Percentiles rank a stretch among this genome's conserved stretches.
Conservation (phyloP, 805 yeast species). For the Candida jianshihensis region DNA sequence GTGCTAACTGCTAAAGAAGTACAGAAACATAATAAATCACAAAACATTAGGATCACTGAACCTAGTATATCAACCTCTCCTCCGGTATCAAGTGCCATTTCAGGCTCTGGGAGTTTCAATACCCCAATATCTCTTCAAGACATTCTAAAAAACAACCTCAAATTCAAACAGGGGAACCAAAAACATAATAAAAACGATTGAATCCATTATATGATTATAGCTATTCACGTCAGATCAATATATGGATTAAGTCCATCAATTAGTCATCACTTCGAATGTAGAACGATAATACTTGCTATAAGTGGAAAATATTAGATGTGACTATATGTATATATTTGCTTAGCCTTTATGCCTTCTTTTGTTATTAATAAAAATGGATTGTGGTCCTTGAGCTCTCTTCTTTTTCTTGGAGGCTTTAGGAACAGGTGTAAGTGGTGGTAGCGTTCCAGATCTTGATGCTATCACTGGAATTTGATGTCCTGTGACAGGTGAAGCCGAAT, state of each 20-base stretch:
- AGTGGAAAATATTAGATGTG: background rate
- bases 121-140: constrained; percentile 2
- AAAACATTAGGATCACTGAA: background rate
- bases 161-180: background rate
- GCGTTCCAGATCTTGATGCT: constrained; percentile 12
- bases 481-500: too few relatives aligned
- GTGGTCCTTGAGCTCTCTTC: background rate
- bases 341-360: too few relatives aligned
- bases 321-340: too few relatives aligned
- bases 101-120: background rate
- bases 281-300: too few relatives aligned
- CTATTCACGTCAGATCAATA: background rate
- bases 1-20: too few relatives aligned
- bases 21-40: background rate
- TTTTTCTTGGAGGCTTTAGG: background rate
- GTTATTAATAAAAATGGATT: background rate
- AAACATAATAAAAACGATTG: constrained; percentile 9
- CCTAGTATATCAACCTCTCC: constrained; percentile 10
- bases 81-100: background rate
- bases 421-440: constrained; percentile 8
- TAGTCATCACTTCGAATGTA: too few relatives aligned
- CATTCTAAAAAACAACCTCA: constrained; percentile 10
- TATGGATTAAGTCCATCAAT: background rate
- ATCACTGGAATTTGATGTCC: too few relatives aligned
- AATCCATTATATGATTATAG: background rate